These are phyloP conservation scores for Platanthera zijinensis DNA, from an alignment of 106 monocot genomes.

Conservation along the genomic window DNA sequence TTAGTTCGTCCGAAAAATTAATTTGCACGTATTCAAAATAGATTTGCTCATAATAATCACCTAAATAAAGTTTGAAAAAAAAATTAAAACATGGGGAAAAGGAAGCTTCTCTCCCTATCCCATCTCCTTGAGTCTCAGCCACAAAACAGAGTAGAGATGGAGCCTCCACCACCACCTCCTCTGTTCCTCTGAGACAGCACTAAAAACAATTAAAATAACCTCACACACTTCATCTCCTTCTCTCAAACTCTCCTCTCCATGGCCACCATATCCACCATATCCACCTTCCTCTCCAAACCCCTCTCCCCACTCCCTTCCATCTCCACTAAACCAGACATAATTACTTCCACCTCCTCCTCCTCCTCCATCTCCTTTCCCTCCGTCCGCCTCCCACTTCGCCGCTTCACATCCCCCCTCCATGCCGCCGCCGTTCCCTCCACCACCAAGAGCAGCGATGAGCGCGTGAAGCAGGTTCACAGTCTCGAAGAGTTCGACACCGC, in stretches of 20 bases:
- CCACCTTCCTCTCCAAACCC: constrained; percentile 13
- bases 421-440: neutral
- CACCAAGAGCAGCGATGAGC: constrained; percentile 23
- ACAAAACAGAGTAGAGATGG: neutral
- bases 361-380: neutral
- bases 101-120: neutral
- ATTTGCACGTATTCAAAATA: too few relatives aligned
- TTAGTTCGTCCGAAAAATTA: too few relatives aligned
- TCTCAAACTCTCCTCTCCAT: neutral
- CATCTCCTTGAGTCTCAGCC: neutral
- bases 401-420: neutral
- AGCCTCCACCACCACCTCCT: neutral
- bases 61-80: too few relatives aligned
- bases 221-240: neutral
- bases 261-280: neutral
- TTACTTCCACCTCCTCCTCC: neutral
- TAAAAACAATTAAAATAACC: neutral
- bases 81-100: too few relatives aligned
- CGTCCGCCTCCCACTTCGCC: neutral
- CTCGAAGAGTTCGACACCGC: constrained; percentile 65
- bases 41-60: too few relatives aligned
- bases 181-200: neutral
- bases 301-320: neutral
- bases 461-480: constrained; percentile 61
- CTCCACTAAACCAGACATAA: neutral